Conservation (phyloP, 208 protist genomes). For the Blechomonas ayalai region DNA sequence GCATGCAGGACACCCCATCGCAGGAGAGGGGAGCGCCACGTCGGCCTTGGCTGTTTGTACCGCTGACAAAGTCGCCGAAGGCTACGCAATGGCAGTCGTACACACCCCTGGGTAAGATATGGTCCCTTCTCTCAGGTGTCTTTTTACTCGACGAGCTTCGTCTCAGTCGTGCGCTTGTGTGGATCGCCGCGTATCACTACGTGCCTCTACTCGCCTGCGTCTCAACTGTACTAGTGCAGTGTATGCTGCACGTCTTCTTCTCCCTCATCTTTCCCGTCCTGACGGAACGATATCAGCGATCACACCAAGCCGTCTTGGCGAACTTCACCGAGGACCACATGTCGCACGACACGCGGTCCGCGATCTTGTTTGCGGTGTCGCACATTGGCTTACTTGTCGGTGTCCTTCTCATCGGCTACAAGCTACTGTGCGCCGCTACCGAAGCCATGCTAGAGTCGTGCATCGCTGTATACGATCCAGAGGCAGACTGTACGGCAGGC, state of each 20-base stretch:
- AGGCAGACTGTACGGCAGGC: slow-evolving; percentile 3
- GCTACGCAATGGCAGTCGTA: no score
- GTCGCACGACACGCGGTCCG: slow-evolving; percentile 5
- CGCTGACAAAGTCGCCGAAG: no score
- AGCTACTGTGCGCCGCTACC: slow-evolving; percentile 7
- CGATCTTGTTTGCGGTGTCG: slow-evolving; percentile 5
- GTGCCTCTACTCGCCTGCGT: slow-evolving; percentile 6
- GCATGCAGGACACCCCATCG: no score
- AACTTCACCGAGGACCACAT: slow-evolving; percentile 4
- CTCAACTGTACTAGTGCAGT: slow-evolving; percentile 12
- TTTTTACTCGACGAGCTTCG: slow-evolving; percentile 10
- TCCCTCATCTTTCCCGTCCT: slow-evolving; percentile 11
- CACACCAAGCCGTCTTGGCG: slow-evolving; percentile 11
- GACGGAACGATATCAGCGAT: slow-evolving; percentile 10
- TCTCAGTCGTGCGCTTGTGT: slow-evolving; percentile 6
- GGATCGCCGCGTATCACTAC: slow-evolving; percentile 18
- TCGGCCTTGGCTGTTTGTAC: no score
- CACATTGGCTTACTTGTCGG: slow-evolving; percentile 7
- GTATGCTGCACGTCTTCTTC: slow-evolving; percentile 13
- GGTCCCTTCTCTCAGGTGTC: slow-evolving; percentile 1
- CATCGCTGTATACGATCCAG: slow-evolving; percentile 8
- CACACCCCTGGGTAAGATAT: not conserved
- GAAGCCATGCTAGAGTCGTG: slow-evolving; percentile 15
- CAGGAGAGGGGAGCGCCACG: no score
- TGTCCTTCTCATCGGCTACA: slow-evolving; percentile 13